Evolutionary conservation across 2,329 filamentous ascomycete genomes (phyloP).

Genomic region (Fusarium pilosicola): DNA sequence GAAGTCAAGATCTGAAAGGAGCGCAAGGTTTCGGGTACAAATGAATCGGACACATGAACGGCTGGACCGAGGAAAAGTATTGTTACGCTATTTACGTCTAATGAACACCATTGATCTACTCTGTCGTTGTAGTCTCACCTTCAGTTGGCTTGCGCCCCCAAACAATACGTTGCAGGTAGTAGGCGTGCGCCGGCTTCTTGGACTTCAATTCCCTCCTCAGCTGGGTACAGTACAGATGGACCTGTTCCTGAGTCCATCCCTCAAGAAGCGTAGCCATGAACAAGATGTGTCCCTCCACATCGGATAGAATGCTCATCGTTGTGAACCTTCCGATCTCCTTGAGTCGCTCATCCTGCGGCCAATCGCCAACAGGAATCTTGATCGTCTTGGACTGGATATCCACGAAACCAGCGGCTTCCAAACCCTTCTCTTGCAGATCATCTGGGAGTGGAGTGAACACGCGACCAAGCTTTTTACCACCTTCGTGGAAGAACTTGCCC

Average conservation of each 20-base stretch:
- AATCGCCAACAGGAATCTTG: slow-evolving; percentile 36
- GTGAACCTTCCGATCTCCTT: slow-evolving; percentile 43
- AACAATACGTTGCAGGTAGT: slow-evolving; percentile 45
- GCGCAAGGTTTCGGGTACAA: neutral
- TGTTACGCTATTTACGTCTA: slow-evolving; percentile 18
- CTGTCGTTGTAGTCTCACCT: neutral
- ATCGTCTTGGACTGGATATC: slow-evolving; percentile 35
- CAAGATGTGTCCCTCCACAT: slow-evolving; percentile 48
- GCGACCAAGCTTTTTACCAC: slow-evolving; percentile 45
- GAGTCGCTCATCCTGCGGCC: slow-evolving; percentile 27
- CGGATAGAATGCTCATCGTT: slow-evolving; percentile 47
- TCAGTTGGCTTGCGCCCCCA: slow-evolving; percentile 34
- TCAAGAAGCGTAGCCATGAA: slow-evolving; percentile 49
- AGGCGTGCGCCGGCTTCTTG: slow-evolving; percentile 41
- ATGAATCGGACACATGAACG: slow-evolving; percentile 11
- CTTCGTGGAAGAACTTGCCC: slow-evolving; percentile 43
- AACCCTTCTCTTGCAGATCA: slow-evolving; percentile 29
- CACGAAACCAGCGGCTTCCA: slow-evolving; percentile 33
- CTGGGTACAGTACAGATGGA: slow-evolving; percentile 47
- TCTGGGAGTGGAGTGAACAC: slow-evolving; percentile 37
- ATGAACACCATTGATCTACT: slow-evolving; percentile 16
- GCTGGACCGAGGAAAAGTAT: slow-evolving; percentile 23
- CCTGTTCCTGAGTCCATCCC: slow-evolving; percentile 49
- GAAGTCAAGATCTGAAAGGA: neutral
- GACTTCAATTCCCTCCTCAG: slow-evolving; percentile 45